Conservation (phyloP, 768 basidiomycete genomes). For the Hygrophorus pudorinus region DNA sequence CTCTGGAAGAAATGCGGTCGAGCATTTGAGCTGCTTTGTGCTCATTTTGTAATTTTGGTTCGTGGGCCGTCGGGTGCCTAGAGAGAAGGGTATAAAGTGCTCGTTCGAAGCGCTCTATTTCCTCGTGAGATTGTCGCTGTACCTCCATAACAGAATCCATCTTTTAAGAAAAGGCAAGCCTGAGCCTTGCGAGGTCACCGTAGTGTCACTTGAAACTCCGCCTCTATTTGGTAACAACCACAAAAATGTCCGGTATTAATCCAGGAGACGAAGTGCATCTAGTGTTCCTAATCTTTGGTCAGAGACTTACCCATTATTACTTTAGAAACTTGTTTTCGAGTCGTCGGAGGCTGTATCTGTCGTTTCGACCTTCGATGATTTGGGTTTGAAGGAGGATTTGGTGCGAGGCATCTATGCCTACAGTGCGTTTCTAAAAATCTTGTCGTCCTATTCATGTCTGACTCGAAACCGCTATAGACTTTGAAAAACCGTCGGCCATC, state of each 20-base stretch:
- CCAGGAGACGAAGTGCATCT: constrained; percentile 71
- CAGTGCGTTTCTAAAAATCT: constrained; percentile 42
- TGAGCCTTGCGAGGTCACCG: background rate
- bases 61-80: constrained; percentile 51
- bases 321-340: constrained; percentile 87
- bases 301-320: background rate
- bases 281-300: constrained; percentile 11
- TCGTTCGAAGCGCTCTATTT: constrained; percentile 85
- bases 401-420: constrained; percentile 97
- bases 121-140: constrained; percentile 94
- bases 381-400: constrained; percentile 89
- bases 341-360: constrained; percentile 89
- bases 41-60: constrained; percentile 60
- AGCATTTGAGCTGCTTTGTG: constrained; percentile 90
- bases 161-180: constrained; percentile 9
- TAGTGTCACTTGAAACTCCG: constrained; percentile 37
- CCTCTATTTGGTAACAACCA: constrained; percentile 25
- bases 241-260: constrained; percentile 74
- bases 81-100: constrained; percentile 81
- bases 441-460: constrained; percentile 1
- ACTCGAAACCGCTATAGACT: constrained; percentile 35
- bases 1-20: constrained; percentile 67
- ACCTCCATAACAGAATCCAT: constrained; percentile 95
- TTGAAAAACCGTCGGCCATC: constrained; percentile 97
- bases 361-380: constrained; percentile 83